These are phyloP conservation scores for Corymbia citriodora DNA, from an alignment of 441 rosid genomes.

Conservation along the genomic window DNA sequence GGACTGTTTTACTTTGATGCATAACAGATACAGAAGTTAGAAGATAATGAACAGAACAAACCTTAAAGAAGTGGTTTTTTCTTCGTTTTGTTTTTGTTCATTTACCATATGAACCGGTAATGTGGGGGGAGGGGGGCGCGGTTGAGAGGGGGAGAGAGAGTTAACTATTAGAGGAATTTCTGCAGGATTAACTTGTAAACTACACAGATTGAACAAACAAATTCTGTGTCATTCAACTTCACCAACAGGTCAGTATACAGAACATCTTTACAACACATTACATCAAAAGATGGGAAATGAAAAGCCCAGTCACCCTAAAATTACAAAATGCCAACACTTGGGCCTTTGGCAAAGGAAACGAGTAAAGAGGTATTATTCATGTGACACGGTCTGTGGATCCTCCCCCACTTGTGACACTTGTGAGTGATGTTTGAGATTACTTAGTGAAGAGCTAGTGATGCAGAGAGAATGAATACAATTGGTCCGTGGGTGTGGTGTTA, in stretches of 20 bases:
- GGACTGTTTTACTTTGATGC: neutral
- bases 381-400: neutral
- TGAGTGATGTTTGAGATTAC: no score
- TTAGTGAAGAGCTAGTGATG: no score
- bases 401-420: no score
- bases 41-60: neutral
- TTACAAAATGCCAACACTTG: neutral
- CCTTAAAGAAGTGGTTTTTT: neutral
- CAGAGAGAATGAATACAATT: no score
- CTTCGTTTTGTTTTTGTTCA: neutral
- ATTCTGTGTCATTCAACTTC: neutral
- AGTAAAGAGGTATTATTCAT: no score
- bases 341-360: neutral
- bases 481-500: no score
- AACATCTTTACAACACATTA: neutral
- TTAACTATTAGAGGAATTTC: neutral
- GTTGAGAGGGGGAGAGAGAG: neutral
- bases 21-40: neutral
- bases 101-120: neutral
- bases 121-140: neutral
- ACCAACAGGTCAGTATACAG: neutral
- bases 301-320: constrained; percentile 1
- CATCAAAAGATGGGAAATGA: neutral
- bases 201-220: neutral
- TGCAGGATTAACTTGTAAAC: neutral